These are phyloP conservation scores for Priceomyces castillae DNA, from an alignment of 805 yeast species.

Conservation along the genomic window DNA sequence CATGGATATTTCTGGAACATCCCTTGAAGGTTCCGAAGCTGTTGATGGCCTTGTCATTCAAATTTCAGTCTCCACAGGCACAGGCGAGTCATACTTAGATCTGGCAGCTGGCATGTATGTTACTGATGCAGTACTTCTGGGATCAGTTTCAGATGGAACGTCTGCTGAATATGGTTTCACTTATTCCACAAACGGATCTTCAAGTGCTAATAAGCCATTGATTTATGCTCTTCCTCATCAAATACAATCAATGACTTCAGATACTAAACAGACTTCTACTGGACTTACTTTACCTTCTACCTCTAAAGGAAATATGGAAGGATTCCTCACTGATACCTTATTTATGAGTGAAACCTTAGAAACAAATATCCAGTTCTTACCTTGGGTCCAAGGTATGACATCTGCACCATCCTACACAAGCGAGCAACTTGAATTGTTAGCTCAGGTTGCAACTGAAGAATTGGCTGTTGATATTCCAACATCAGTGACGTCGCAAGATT, in stretches of 20 bases:
- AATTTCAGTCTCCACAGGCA: conserved; percentile 27
- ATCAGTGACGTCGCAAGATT: conserved; percentile 36
- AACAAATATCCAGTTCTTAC: conserved; percentile 41
- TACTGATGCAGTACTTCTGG: conserved; percentile 46
- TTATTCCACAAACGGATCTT: conserved; percentile 50
- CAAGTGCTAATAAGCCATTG: conserved; percentile 45
- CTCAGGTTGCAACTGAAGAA: conserved; percentile 46
- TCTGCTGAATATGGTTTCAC: conserved; percentile 47
- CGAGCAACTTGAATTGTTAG: conserved; percentile 43
- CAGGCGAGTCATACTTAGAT: conserved; percentile 49
- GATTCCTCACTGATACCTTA: conserved; percentile 39
- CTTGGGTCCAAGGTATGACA: conserved; percentile 39
- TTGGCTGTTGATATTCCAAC: conserved; percentile 44
- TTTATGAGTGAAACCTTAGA: conserved; percentile 38
- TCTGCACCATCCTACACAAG: conserved; percentile 36
- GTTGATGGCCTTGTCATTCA: conserved; percentile 46
- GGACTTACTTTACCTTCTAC: conserved; percentile 45
- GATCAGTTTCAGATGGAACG: conserved; percentile 44
- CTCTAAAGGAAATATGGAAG: conserved; percentile 52
- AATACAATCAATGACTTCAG: conserved; percentile 31
- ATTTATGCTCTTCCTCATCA: conserved; percentile 57
- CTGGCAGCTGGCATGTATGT: conserved; percentile 68
- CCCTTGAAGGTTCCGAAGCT: conserved; percentile 42
- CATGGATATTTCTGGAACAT: conserved; percentile 29
- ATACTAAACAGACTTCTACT: conserved; percentile 30